These are phyloP conservation scores for Dacryopinax spathularia DNA, from an alignment of 768 basidiomycete genomes.

Conservation along the genomic window DNA sequence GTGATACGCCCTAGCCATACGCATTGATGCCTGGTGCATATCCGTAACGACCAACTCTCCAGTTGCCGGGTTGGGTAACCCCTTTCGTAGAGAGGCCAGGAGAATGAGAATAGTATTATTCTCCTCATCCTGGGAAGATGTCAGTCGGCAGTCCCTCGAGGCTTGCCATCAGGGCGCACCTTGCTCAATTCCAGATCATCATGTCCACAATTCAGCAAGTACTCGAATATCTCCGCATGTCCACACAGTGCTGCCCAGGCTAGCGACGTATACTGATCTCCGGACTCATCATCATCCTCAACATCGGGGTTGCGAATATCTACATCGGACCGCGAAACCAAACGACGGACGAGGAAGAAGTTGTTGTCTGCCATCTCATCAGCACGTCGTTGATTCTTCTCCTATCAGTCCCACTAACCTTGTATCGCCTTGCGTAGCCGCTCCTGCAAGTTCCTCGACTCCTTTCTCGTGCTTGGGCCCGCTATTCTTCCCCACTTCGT, in stretches of 20 bases:
- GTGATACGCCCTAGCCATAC: conserved; percentile 78
- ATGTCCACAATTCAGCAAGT: conserved; percentile 68
- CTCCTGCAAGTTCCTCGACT: background rate
- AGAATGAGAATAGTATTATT: conserved; percentile 88
- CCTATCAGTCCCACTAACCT: background rate
- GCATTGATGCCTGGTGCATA: conserved; percentile 53
- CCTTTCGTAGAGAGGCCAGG: conserved; percentile 66
- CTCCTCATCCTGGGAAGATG: conserved; percentile 56
- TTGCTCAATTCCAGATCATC: conserved; percentile 86
- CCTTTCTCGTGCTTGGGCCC: background rate
- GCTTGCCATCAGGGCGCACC: conserved; percentile 34
- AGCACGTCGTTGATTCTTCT: background rate
- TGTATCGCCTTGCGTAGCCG: background rate
- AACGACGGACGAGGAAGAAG: conserved; percentile 77
- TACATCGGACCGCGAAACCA: conserved; percentile 51
- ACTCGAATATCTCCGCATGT: conserved; percentile 87
- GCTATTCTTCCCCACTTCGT: background rate
- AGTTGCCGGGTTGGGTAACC: conserved; percentile 33
- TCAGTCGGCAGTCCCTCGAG: background rate
- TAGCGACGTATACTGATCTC: conserved; percentile 58
- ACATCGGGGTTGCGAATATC: conserved; percentile 88
- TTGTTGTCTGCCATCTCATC: conserved; percentile 59
- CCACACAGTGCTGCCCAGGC: conserved; percentile 86
- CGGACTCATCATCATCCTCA: conserved; percentile 28
- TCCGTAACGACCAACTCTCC: conserved; percentile 40